phyloP scores from a whole-genome alignment of 2,329 filamentous ascomycete species.

The Xylaria sp. region DNA sequence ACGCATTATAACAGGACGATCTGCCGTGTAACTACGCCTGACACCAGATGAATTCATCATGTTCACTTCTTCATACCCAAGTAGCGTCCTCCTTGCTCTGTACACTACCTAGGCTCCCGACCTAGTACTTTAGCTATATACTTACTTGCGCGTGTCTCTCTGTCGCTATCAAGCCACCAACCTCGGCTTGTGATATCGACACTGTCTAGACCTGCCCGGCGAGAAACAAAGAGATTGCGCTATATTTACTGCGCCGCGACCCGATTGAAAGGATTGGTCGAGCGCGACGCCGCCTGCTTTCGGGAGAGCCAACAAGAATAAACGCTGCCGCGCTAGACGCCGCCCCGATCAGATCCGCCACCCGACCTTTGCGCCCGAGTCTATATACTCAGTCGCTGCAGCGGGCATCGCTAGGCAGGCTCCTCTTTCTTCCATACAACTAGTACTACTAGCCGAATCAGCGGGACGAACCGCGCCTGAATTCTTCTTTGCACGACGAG shows the following conservation, averaged over 20 bases:
- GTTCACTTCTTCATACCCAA: no score
- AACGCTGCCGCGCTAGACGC: neutral
- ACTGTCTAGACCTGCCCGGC: no score
- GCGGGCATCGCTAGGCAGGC: no score
- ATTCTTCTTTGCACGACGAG: neutral
- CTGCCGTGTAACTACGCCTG: constrained; percentile 14
- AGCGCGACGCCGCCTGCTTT: neutral
- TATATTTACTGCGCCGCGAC: neutral
- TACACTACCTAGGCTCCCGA: neutral
- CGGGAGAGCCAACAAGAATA: neutral
- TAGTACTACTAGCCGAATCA: neutral
- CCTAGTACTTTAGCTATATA: no score
- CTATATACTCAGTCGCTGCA: neutral
- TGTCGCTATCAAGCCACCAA: neutral
- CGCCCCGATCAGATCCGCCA: neutral
- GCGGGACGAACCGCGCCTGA: neutral
- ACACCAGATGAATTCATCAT: neutral
- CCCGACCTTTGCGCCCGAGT: neutral
- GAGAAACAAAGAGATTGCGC: constrained; percentile 5
- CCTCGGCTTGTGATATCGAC: neutral
- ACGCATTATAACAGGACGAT: constrained; percentile 11
- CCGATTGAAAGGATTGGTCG: neutral
- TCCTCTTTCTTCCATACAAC: neutral
- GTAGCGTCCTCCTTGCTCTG: neutral
- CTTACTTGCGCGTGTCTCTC: neutral